Conservation (phyloP, 108 stramenopile genomes). For the Cyclotella sp. region DNA sequence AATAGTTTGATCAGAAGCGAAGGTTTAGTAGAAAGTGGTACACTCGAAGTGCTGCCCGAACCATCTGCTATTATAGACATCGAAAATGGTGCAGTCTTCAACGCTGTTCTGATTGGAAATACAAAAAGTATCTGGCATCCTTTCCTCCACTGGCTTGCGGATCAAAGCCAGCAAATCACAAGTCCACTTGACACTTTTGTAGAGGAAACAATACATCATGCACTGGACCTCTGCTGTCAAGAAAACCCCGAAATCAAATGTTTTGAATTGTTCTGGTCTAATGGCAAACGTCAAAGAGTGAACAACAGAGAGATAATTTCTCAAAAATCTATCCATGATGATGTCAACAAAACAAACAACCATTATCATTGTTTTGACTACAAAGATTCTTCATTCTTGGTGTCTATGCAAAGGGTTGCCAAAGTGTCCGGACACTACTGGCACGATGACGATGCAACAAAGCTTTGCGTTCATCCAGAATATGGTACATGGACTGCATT, state of each 20-base stretch:
- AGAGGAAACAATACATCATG: conserved; percentile 10
- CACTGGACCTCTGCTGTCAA: not conserved
- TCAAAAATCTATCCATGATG: not conserved
- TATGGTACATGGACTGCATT: conserved; percentile 65
- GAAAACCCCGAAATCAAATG: conserved; percentile 12
- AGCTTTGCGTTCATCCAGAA: conserved; percentile 57
- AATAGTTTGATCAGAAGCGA: conserved; percentile 51
- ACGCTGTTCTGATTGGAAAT: conserved; percentile 60
- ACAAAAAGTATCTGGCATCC: conserved; percentile 51
- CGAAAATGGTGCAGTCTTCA: conserved; percentile 15
- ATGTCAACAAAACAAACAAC: not conserved
- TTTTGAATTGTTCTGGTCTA: conserved; percentile 51
- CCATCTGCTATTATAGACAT: conserved; percentile 13
- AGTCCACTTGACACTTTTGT: conserved; percentile 49
- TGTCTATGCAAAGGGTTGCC: conserved; percentile 65
- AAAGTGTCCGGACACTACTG: conserved; percentile 54
- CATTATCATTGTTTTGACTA: conserved; percentile 30
- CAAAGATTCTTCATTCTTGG: conserved; percentile 34
- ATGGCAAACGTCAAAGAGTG: conserved; percentile 30
- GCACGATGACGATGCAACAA: conserved; percentile 52
- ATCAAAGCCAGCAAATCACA: conserved; percentile 2
- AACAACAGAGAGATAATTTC: conserved; percentile 4
- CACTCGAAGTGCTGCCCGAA: conserved; percentile 49
- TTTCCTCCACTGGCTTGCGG: conserved; percentile 52
- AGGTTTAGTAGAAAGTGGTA: conserved; percentile 48